Conservation (phyloP, 2,329 filamentous ascomycete genomes). For the Escovopsis sp. region DNA sequence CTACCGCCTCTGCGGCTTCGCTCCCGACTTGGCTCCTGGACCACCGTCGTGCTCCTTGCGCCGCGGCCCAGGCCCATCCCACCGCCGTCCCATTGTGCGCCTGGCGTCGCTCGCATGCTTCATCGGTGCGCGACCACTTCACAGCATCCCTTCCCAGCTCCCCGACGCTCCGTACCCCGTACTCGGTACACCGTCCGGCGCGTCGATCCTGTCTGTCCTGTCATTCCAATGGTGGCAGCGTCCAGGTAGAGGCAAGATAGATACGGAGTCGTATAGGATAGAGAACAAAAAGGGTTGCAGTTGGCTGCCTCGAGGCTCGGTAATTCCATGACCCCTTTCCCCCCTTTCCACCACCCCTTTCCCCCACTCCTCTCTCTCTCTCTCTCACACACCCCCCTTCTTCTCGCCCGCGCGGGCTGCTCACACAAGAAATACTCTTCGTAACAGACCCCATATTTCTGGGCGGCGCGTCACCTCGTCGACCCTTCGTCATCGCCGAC, state of each 20-base stretch:
- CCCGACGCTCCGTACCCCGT: slow-evolving; percentile 5
- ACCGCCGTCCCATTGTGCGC: slow-evolving; percentile 2
- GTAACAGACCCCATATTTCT: not conserved
- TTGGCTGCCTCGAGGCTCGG: slow-evolving; percentile 10
- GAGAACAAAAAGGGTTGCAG: slow-evolving; percentile 9
- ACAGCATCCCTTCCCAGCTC: slow-evolving; percentile 4
- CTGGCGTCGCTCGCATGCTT: slow-evolving; percentile 16
- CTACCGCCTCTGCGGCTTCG: no score
- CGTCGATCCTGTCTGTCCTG: slow-evolving; percentile 3
- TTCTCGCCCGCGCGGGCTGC: not conserved
- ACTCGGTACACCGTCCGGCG: slow-evolving; percentile 4
- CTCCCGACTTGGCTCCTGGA: not conserved
- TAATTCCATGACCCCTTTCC: not conserved
- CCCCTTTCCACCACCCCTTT: slow-evolving; percentile 1
- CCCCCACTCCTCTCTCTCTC: not conserved
- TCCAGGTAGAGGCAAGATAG: no score
- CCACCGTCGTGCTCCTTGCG: not conserved
- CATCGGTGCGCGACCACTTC: slow-evolving; percentile 18
- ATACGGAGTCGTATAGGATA: no score
- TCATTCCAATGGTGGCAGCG: slow-evolving; percentile 6
- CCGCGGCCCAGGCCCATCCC: not conserved
- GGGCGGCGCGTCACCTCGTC: slow-evolving; percentile 6
- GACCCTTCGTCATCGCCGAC: not conserved
- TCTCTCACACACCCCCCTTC: not conserved
- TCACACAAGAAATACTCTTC: not conserved